Evolutionary conservation across 805 yeast genomes (phyloP), one percentile per base, ranked within the genome.

Genomic region (Yarrowia phangngaensis): DNA sequence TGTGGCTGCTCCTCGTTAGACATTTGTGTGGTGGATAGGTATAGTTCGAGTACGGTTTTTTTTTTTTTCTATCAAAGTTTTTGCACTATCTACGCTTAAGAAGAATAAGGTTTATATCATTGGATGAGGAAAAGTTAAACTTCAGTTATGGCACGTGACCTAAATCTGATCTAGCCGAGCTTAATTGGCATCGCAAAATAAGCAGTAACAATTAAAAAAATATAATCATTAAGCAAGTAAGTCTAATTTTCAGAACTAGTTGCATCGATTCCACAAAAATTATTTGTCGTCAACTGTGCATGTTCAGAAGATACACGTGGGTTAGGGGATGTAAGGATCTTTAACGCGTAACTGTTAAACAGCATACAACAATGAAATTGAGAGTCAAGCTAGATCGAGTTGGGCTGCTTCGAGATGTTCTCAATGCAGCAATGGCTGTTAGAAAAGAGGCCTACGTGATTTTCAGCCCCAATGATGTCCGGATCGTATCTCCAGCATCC

Each of bases 1-100:
- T 33, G 36, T 13, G 12, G n/a, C 8, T 35, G 22, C 4, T 26
- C 32, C 12, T 13, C 17, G n/a, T n/a, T n/a, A 14, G 45, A 38
- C 45, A 38, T 35, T 16, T 15, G n/a, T n/a, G n/a, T 24, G 27
- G 12, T 24, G 27, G 27, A 24, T 24, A 24, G 11, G 9, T 9
- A 24, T 9, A 24, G 12, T 24, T 24, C 27, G 9, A 9, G 9
- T 24, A 9, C 9, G 9, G 9, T 24, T 24, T 24, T 24, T 26
- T 38, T 20, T 41, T 41, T 41, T 41, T 29, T 41, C 29, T 29
- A 29, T 41, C 20, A 41, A 29, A 27, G 28, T 26, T 22, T 26
- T 29, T 29, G 8, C 28, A 14, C 5, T 6, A 11, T 14, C 8
- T 20, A 24, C 9, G 12, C 27, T 24, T n/a, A n/a, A n/a, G n/a